phyloP scores from a whole-genome alignment of 2,329 filamentous ascomycete species.

The Zasmidium cellare region DNA sequence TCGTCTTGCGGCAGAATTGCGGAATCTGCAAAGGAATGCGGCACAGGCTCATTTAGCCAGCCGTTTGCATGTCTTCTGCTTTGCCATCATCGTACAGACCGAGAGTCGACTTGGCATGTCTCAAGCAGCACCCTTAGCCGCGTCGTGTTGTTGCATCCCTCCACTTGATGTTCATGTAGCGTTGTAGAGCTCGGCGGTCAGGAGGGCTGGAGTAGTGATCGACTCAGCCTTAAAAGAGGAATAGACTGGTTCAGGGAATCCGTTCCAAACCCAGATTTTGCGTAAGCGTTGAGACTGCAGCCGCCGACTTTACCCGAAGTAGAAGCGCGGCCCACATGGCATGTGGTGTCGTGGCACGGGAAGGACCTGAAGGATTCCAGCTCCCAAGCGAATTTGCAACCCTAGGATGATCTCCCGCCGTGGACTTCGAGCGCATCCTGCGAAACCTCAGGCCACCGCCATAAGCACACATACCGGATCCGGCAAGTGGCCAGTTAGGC shows the following conservation, averaged over 20 bases:
- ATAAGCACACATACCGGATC: not conserved
- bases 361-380: not conserved
- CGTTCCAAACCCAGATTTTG: not conserved
- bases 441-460: not conserved
- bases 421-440: not conserved
- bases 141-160: not conserved
- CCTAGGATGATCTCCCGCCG: not conserved
- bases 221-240: not conserved
- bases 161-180: not conserved
- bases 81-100: no score
- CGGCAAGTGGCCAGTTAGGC: not conserved
- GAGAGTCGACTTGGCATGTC: no score
- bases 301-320: not conserved
- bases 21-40: not conserved
- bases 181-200: not conserved
- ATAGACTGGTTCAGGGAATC: not conserved
- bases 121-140: not conserved
- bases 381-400: not conserved
- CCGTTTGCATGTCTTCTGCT: no score
- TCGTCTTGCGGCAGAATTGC: not conserved
- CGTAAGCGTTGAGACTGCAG: not conserved
- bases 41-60: not conserved
- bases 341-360: not conserved
- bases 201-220: not conserved
- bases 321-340: not conserved